Evolutionary conservation across 306 rosid species (phyloP).

Genomic region (Prunus davidiana): DNA sequence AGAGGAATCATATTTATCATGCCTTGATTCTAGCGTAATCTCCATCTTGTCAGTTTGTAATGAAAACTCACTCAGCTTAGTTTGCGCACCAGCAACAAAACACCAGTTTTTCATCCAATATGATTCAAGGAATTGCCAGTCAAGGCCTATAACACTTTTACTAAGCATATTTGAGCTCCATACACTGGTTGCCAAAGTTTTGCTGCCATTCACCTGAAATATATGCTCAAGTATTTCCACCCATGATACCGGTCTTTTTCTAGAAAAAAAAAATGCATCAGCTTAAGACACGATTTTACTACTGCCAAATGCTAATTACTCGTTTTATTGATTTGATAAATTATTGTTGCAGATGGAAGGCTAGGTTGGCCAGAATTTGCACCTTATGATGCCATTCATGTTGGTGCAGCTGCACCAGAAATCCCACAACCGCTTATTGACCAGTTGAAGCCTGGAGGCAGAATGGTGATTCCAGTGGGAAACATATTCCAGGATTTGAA

Average conservation of each 20-base stretch:
- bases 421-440: slow-evolving; percentile 79
- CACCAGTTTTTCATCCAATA: not conserved
- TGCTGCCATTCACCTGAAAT: not conserved
- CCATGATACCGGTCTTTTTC: not conserved
- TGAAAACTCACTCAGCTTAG: not conserved
- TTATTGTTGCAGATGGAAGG: slow-evolving; percentile 70
- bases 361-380: slow-evolving; percentile 78
- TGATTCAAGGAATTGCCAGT: not conserved
- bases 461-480: slow-evolving; percentile 98
- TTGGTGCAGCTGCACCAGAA: slow-evolving; percentile 93
- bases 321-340: not conserved
- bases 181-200: not conserved
- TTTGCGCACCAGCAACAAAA: not conserved
- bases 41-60: not conserved
- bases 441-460: slow-evolving; percentile 92
- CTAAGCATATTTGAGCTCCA: too few relatives aligned
- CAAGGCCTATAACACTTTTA: too few relatives aligned
- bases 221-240: not conserved
- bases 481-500: slow-evolving; percentile 68
- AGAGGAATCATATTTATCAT: too few relatives aligned
- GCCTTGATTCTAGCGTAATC: not conserved
- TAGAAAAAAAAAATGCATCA: not conserved
- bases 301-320: not conserved
- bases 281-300: not conserved
- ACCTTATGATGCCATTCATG: slow-evolving; percentile 94